Evolutionary conservation across 768 basidiomycete genomes (phyloP).

Genomic region (Lentinula sp.): DNA sequence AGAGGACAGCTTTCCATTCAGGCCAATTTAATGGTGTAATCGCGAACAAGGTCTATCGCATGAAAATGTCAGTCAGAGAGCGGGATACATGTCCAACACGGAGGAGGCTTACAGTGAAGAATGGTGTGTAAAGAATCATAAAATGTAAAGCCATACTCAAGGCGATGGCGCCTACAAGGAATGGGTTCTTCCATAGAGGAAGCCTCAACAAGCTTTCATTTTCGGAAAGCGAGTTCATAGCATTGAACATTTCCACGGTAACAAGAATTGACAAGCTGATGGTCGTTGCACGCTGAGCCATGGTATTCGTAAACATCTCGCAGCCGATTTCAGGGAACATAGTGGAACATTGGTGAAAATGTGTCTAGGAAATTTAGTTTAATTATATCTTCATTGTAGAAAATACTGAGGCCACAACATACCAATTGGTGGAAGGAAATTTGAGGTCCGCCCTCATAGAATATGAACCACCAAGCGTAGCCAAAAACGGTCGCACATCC

Average conservation of each 20-base stretch:
- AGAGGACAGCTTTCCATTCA: constrained; percentile 93
- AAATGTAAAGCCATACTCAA: constrained; percentile 92
- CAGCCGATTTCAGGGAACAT: constrained; percentile 90
- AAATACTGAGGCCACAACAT: constrained; percentile 23
- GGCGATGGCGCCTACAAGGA: constrained; percentile 82
- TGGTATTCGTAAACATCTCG: constrained; percentile 88
- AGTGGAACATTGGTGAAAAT: constrained; percentile 89
- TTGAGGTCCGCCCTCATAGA: constrained; percentile 84
- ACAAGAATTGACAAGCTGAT: constrained; percentile 96
- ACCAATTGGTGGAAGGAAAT: constrained; percentile 93
- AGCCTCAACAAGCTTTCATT: constrained; percentile 88
- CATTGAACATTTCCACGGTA: constrained; percentile 95
- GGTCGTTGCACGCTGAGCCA: constrained; percentile 86
- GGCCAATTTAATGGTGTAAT: constrained; percentile 91
- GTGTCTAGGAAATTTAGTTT: constrained; percentile 47
- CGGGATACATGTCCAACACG: constrained; percentile 5
- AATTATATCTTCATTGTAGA: neutral
- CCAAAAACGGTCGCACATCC: constrained; percentile 94
- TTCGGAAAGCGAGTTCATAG: constrained; percentile 96
- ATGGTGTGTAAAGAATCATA: constrained; percentile 93
- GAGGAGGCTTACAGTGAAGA: constrained; percentile 72
- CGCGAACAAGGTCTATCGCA: constrained; percentile 68
- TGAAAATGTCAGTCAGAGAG: neutral
- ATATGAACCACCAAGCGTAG: constrained; percentile 99
- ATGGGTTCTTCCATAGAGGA: constrained; percentile 93